Evolutionary conservation across 73 alveolate species (phyloP), one percentile per base, ranked within the genome.

Genomic region (Uronychia binucleata): DNA sequence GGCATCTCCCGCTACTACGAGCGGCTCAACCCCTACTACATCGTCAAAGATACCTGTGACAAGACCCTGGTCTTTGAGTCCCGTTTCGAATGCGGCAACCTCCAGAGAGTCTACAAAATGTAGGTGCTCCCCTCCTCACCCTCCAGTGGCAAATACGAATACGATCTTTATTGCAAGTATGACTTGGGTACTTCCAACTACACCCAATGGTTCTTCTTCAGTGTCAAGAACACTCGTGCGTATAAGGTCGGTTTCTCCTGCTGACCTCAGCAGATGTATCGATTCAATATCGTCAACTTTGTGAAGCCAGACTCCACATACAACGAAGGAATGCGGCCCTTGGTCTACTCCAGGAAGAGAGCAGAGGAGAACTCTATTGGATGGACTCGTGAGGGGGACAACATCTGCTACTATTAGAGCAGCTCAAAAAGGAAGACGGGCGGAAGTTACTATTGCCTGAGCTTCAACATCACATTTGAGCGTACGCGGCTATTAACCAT

Each of bases 61-160:
- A 81, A 78, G 26, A 75, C 90, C 32, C 34, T 74, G 78, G 34
- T 74, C n/a, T 74, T 83, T 34, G 84, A 83, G 34, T 93, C 98
- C 80, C 95, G 98, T 34, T 98, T 98, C 90, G 99, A 98, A 90
- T 90, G 99, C 75, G 99, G 99, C 30, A 97, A 97, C 91, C 88
- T 98, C 26, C 92, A 98, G 79, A 91, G 99, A 75, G 99, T 93
- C 0, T 88, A 90, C 26, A 91, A 95, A 84, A 93, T 94, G 88
- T 91, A 88, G 57, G 30, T 31, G 14, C 11, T 14, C 26, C n/a
- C 0, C 30, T 1, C 32, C 5, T n/a, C 25, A 57, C 31, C 13
- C 14, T 59, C 11, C 60, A 82, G 89, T 1, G 89, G 98, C 46
- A 97, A 96, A 77, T 93, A 90, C 85, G 90, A 95, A 77, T 96